Conservation (phyloP, 1,284 basidiomycete genomes). For the Mycena citricolor region DNA sequence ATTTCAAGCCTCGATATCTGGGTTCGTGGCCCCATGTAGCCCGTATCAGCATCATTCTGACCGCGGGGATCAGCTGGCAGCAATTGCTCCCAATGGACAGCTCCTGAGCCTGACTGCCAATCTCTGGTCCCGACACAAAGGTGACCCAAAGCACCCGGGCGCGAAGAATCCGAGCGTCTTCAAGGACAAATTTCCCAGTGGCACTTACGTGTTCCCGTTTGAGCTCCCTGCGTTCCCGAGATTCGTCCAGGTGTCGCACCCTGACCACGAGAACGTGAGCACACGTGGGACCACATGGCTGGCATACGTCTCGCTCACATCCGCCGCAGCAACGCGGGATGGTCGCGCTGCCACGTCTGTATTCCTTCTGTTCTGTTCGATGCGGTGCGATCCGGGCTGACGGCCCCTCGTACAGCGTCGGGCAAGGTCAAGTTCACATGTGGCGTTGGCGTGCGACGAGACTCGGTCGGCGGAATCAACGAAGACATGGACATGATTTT, state of each 20-base stretch:
- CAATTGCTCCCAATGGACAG: slow-evolving; percentile 14
- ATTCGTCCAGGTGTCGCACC: slow-evolving; percentile 21
- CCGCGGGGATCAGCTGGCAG: slow-evolving; percentile 8
- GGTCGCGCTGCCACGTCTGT: no score
- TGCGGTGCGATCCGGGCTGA: no score
- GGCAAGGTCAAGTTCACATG: slow-evolving; percentile 19
- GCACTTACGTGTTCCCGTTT: slow-evolving; percentile 21
- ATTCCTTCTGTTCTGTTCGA: no score
- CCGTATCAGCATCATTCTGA: background rate
- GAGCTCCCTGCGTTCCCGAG: slow-evolving; percentile 19
- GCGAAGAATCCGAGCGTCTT: slow-evolving; percentile 7
- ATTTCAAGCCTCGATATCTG: slow-evolving; percentile 22
- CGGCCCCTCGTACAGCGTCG: slow-evolving; percentile 10
- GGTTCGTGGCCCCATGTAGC: slow-evolving; percentile 3
- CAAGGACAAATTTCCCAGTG: slow-evolving; percentile 22
- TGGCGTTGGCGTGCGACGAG: slow-evolving; percentile 20
- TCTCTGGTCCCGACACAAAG: slow-evolving; percentile 22
- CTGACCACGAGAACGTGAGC: slow-evolving; percentile 20
- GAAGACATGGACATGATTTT: slow-evolving; percentile 33
- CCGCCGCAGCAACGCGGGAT: no score
- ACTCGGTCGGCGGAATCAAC: slow-evolving; percentile 26
- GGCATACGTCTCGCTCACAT: no score
- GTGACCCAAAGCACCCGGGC: slow-evolving; percentile 12
- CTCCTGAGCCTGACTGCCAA: slow-evolving; percentile 18
- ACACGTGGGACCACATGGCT: no score